Evolutionary conservation across 441 rosid genomes (phyloP).

Genomic region (Syzygium malaccense): DNA sequence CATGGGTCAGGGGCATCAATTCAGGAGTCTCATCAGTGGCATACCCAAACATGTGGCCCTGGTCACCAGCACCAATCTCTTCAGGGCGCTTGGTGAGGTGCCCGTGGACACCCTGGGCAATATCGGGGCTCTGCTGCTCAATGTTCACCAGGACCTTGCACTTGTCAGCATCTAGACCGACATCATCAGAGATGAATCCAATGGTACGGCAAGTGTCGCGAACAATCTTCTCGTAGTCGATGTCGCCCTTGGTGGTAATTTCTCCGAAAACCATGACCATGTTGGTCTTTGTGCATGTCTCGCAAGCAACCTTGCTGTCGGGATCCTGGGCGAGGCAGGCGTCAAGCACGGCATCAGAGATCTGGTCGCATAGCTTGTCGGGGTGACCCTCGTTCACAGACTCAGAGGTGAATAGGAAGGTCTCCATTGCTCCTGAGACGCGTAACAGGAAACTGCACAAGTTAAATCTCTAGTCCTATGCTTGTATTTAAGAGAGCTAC

Average conservation of each 20-base stretch:
- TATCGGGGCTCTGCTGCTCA: slow-evolving; percentile 7
- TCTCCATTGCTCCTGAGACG: neutral
- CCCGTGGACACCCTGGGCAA: slow-evolving; percentile 6
- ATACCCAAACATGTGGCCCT: slow-evolving; percentile 8
- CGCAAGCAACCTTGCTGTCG: slow-evolving; percentile 4
- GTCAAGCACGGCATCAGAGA: slow-evolving; percentile 4
- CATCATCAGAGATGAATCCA: slow-evolving; percentile 4
- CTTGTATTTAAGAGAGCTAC: neutral
- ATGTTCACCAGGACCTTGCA: slow-evolving; percentile 4
- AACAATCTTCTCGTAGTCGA: slow-evolving; percentile 5
- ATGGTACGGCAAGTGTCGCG: slow-evolving; percentile 1
- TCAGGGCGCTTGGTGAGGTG: slow-evolving; percentile 9
- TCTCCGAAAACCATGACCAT: slow-evolving; percentile 10
- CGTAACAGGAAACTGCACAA: neutral
- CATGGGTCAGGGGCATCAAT: slow-evolving; percentile 8
- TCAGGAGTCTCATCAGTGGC: slow-evolving; percentile 11
- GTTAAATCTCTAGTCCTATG: neutral
- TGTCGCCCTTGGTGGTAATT: slow-evolving; percentile 6
- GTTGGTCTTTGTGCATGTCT: slow-evolving; percentile 5
- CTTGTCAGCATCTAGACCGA: slow-evolving; percentile 7
- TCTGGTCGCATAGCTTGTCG: slow-evolving; percentile 6
- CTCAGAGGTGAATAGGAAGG: slow-evolving; percentile 11
- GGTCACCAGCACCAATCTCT: slow-evolving; percentile 8
- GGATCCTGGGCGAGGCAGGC: slow-evolving; percentile 6
- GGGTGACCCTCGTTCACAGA: slow-evolving; percentile 12